phyloP scores from a whole-genome alignment of 257 asterid genomes.

The Nicotiana obtusifolia region DNA sequence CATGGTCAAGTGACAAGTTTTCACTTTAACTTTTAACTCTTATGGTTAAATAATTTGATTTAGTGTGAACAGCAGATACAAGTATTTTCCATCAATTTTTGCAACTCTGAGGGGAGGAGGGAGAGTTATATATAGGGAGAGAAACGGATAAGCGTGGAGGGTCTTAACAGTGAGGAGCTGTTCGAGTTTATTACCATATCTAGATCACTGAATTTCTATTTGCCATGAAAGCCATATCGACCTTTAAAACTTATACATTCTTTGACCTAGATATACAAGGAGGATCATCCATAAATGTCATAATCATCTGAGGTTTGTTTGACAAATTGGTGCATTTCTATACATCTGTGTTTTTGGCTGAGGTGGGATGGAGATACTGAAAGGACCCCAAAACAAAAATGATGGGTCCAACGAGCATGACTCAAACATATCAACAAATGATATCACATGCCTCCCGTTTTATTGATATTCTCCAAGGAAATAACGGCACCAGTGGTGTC shows the following conservation, averaged over 20 bases:
- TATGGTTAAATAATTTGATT: not conserved
- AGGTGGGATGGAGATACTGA: not conserved
- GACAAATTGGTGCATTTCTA: conserved; percentile 5
- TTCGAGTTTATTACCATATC: not conserved
- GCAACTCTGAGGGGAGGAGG: not conserved
- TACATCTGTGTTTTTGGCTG: conserved; percentile 5
- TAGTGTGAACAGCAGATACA: not conserved
- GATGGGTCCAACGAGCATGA: not conserved
- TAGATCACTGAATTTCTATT: not conserved
- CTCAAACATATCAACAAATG: not conserved
- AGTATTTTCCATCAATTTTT: not conserved
- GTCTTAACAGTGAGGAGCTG: not conserved
- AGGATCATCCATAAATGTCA: not conserved
- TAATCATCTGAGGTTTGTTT: not conserved
- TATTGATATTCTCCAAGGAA: conserved; percentile 80
- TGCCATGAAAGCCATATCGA: not conserved
- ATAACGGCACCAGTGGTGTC: conserved; percentile 48
- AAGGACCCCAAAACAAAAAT: conserved; percentile 3
- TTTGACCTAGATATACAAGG: not conserved
- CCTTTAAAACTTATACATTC: not conserved
- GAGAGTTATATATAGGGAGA: not conserved
- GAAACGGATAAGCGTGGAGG: not conserved
- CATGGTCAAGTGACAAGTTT: not conserved
- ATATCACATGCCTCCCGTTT: conserved; percentile 53
- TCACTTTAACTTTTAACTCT: not conserved